Percentiles rank a stretch among this genome's conserved stretches.
Evolutionary conservation across 2,329 filamentous ascomycete genomes (phyloP).

Genomic region (Coniella vitis): DNA sequence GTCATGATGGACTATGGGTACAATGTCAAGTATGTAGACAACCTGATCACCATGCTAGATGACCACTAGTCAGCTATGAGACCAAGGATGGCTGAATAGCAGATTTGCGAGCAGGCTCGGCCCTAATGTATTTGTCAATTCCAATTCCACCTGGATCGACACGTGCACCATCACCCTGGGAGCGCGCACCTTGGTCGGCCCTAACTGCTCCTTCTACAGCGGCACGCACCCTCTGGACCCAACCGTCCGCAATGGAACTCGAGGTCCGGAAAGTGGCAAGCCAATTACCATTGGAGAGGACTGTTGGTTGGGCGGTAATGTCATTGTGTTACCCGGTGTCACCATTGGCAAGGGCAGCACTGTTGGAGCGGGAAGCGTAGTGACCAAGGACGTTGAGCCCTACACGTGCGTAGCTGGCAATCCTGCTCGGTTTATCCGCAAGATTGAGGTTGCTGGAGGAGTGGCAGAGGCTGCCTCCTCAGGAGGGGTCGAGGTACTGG

Average conservation of each 20-base stretch:
- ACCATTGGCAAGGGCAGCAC: conserved; percentile 69
- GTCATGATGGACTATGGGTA: conserved; percentile 71
- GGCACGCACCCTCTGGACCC: conserved; percentile 75
- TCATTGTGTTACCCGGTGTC: conserved; percentile 66
- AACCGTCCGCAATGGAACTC: conserved; percentile 62
- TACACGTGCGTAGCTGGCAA: conserved; percentile 61
- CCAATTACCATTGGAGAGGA: conserved; percentile 73
- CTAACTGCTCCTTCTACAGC: conserved; percentile 69
- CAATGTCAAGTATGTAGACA: conserved; percentile 50
- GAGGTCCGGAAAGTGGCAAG: conserved; percentile 68
- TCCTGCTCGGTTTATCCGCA: conserved; percentile 52
- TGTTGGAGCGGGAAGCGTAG: conserved; percentile 75
- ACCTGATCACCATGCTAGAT: background rate
- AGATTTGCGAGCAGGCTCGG: conserved; percentile 42
- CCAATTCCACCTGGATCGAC: conserved; percentile 69
- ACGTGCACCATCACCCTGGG: conserved; percentile 70
- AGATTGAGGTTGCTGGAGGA: conserved; percentile 28
- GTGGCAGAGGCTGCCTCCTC: background rate
- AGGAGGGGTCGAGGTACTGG: conserved; percentile 4
- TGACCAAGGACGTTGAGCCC: conserved; percentile 67
- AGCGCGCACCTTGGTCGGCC: conserved; percentile 68
- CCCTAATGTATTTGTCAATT: conserved; percentile 66
- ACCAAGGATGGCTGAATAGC: background rate
- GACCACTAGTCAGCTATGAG: background rate
- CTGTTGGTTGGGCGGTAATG: conserved; percentile 71